Evolutionary conservation across 257 asterid genomes (phyloP).

Genomic region (Solanum tacnaense): DNA sequence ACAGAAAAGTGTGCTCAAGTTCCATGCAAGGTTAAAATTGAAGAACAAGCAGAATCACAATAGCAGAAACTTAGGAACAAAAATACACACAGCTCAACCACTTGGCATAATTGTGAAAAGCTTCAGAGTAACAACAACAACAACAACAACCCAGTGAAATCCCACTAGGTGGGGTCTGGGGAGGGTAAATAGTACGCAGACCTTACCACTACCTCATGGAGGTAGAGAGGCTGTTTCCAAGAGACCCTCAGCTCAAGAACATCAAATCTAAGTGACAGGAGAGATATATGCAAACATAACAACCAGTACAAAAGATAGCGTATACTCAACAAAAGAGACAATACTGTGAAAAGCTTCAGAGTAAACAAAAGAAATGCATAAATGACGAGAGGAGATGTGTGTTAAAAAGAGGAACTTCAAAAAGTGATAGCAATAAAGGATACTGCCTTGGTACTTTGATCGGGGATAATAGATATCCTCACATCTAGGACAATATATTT

Average conservation of each 20-base stretch:
- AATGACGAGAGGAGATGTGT: neutral
- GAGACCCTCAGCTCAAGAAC: too few species aligned
- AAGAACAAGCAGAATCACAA: neutral
- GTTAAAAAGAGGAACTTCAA: neutral
- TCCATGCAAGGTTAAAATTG: neutral
- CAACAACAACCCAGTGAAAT: too few species aligned
- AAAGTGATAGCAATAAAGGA: constrained; percentile 37
- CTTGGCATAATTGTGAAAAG: neutral
- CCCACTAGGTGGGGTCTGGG: too few species aligned
- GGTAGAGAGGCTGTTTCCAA: too few species aligned
- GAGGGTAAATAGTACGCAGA: too few species aligned
- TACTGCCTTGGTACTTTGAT: constrained; percentile 98
- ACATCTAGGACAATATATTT: constrained; percentile 91
- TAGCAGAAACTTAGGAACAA: neutral
- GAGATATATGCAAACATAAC: too few species aligned
- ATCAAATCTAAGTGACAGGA: too few species aligned
- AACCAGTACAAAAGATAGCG: too few species aligned
- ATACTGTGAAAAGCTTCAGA: neutral
- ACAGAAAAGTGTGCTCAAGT: neutral
- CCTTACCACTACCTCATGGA: too few species aligned
- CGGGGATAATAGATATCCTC: constrained; percentile 94
- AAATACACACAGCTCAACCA: neutral
- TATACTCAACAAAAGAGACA: too few species aligned
- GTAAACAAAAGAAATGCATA: constrained; percentile 2
- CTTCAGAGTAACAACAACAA: neutral